Evolutionary conservation across 371 early-diverging fungal genomes (phyloP), one percentile per base, ranked within the genome.

Genomic region (Coemansia sp.): DNA sequence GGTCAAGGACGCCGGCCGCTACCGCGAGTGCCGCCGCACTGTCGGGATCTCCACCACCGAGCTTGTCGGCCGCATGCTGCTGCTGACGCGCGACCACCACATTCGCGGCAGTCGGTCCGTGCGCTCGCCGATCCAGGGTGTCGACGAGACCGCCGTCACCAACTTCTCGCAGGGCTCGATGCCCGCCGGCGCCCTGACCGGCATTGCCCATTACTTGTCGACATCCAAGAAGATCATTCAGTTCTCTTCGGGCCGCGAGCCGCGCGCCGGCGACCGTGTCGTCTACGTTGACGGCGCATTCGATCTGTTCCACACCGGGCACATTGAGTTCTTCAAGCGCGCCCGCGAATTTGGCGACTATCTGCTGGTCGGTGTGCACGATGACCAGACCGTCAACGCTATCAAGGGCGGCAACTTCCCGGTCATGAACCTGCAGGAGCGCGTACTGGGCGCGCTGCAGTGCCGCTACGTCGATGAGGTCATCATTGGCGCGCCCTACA

Each of bases 261-360:
- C 94, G 10, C 81, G 84, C 67, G 68, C 78, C 14, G 68, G 69
- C 8, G 87, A 86, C 64, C 80, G 68, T 34, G 77, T 95, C 4
- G 90, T 97, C 33, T 98, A 97, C 78, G 93, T 96, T 12, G 97
- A 95, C 69, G 99, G 99, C 14, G 90, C 92, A 11, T 98, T 94
- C 81, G 99, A 98, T 74, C 77, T 98, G 63, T 98, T 97, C 86
- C 99, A 97, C 80, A 84, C 89, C 5, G 99, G 99, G 34, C 98
- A 99, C 78, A 90, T 93, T 72, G 91, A 92, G 79, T 93, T 95
- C 75, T 81, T 99, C 71, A 88, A 88, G 70, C 86, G 90, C 63
- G 95, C 94, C 38, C 91, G 87, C 65, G 87, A 84, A 64, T 77
- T 87, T 49, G 95, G 95, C 48, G 90, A 94, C 77, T 95, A 89